phyloP scores from a whole-genome alignment of 371 early-diverging fungal species.

The Lichtheimia ornata region DNA sequence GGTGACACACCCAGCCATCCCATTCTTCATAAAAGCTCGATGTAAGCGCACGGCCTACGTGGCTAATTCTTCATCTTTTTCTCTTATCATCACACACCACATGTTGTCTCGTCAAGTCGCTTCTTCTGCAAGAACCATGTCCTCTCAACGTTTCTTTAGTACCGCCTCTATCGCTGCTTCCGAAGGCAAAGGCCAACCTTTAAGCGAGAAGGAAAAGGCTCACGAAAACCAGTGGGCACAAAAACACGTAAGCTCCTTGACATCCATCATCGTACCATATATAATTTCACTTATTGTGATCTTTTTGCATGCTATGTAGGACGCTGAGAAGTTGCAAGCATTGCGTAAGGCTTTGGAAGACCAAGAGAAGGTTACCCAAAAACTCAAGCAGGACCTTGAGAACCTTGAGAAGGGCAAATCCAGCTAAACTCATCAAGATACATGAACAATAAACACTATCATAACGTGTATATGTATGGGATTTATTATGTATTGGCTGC shows the following conservation, averaged over 20 bases:
- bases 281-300: not conserved
- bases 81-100: not conserved
- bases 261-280: not conserved
- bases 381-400: conserved; percentile 12
- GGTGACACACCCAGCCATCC: no score
- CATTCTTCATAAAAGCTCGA: no score
- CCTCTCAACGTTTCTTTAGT: conserved; percentile 7
- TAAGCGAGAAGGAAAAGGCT: conserved; percentile 38
- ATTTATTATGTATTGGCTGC: no score
- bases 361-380: conserved; percentile 10
- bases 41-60: no score
- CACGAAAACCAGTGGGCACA: conserved; percentile 42
- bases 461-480: no score
- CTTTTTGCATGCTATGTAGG: conserved; percentile 16
- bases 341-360: conserved; percentile 18
- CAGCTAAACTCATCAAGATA: not conserved
- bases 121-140: conserved; percentile 4
- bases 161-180: not conserved
- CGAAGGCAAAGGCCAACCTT: conserved; percentile 5
- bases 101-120: conserved; percentile 10
- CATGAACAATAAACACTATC: no score
- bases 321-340: conserved; percentile 33
- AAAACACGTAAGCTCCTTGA: conserved; percentile 26
- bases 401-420: conserved; percentile 8
- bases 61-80: not conserved